Percentiles rank a stretch among this genome's conserved stretches.
phyloP scores from a whole-genome alignment of 2,329 filamentous ascomycete species.

The Septoria petroselini region DNA sequence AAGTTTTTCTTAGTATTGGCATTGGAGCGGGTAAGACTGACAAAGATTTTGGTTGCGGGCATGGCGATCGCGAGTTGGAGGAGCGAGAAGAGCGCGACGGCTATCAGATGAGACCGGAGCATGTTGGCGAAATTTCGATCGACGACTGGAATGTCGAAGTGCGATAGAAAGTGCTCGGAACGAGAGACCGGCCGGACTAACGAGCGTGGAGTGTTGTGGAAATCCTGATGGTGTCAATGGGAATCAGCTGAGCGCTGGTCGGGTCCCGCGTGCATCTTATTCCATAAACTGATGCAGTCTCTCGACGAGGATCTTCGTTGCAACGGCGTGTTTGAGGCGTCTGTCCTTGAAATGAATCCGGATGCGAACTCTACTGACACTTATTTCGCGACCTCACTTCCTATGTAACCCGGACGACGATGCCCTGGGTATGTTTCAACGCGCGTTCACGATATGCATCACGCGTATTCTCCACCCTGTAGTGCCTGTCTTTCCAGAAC shows the following conservation, averaged over 20 bases:
- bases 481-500: too few relatives aligned
- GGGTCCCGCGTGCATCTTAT: neutral
- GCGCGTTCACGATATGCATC: too few relatives aligned
- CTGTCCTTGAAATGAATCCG: neutral
- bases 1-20: too few relatives aligned
- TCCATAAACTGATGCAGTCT: neutral
- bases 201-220: too few relatives aligned
- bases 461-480: too few relatives aligned
- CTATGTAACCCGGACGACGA: too few relatives aligned
- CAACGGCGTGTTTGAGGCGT: neutral
- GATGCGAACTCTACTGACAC: neutral
- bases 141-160: neutral
- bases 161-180: too few relatives aligned
- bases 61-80: slow-evolving; percentile 1
- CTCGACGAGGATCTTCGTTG: neutral
- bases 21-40: neutral
- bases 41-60: neutral
- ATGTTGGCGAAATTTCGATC: neutral
- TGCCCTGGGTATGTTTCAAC: too few relatives aligned
- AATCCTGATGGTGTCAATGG: too few relatives aligned
- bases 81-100: neutral
- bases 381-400: too few relatives aligned
- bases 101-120: neutral
- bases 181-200: too few relatives aligned
- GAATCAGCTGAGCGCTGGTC: too few relatives aligned